Conservation (phyloP, 805 yeast genomes). For the Sugiyamaella qingdaonensis region DNA sequence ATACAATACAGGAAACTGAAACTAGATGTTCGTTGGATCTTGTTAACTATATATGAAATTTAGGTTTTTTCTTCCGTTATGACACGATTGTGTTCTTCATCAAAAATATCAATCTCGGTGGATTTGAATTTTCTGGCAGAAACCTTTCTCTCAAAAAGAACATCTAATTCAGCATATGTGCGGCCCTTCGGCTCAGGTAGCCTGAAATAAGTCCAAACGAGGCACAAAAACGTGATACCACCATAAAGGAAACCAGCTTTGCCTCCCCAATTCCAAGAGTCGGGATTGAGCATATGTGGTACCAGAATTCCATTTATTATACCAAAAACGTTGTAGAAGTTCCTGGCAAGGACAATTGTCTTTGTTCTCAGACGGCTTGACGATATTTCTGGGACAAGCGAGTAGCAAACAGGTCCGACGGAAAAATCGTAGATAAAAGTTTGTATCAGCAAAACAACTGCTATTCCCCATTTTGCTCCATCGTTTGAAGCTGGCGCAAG, state of each 20-base stretch:
- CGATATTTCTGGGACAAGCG: slow-evolving; percentile 34
- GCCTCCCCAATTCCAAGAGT: slow-evolving; percentile 44
- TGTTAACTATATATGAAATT: neutral
- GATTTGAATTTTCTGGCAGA: slow-evolving; percentile 28
- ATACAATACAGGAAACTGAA: neutral
- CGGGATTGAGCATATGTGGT: slow-evolving; percentile 49
- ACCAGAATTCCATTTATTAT: slow-evolving; percentile 17
- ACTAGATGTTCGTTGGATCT: neutral
- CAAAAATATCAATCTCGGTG: slow-evolving; percentile 18
- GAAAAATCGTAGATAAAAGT: slow-evolving; percentile 41
- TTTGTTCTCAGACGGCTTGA: slow-evolving; percentile 41
- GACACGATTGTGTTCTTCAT: slow-evolving; percentile 1
- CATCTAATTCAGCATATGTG: slow-evolving; percentile 57
- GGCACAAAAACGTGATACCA: slow-evolving; percentile 31
- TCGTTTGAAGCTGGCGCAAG: slow-evolving; percentile 27
- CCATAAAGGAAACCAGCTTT: slow-evolving; percentile 47
- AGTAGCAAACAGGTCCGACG: slow-evolving; percentile 7
- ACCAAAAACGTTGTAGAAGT: slow-evolving; percentile 24
- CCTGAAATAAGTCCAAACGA: slow-evolving; percentile 46
- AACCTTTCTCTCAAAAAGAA: slow-evolving; percentile 39
- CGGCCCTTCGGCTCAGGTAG: slow-evolving; percentile 58
- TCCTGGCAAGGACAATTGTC: slow-evolving; percentile 40
- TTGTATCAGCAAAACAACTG: slow-evolving; percentile 42
- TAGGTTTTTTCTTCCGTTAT: neutral
- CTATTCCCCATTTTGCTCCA: slow-evolving; percentile 31